Evolutionary conservation across 2,329 filamentous ascomycete species (phyloP), one percentile per base, ranked within the genome.

Genomic region (Samsoniella hepiali): DNA sequence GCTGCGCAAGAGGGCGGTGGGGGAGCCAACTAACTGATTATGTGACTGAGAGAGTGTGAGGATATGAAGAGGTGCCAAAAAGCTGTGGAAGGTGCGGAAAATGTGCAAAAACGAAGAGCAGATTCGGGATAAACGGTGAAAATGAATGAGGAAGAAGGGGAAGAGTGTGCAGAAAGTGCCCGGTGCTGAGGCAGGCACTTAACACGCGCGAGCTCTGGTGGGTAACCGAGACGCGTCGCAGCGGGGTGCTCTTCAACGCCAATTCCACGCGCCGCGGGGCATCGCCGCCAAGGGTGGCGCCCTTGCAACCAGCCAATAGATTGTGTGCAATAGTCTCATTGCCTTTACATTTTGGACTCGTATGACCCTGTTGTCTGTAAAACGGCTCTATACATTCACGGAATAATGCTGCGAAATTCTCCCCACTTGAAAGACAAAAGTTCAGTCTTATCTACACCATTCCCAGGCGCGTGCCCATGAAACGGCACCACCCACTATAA

Each of bases 211-310:
- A 63, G 63, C 62, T 55, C 58, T 63, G 63, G 69, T 69, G 69
- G 69, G 67, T 66, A 62, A 59, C 6, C 8, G 47, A 69, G 71
- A 74, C 74, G 74, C 74, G 74, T 75, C 69, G 65, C 63, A 61
- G 66, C 66, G 66, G 66, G 66, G 63, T 66, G 36, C 44, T 31
- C 27, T 13, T 13, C 40, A 38, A 62, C 62, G 63, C 62, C 60
- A 64, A 65, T 58, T 55, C 54, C 32, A 65, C 65, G 65, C 65
- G 65, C 56, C 62, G 64, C 62, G 64, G 64, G 64, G 64, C 64
- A 64, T 15, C 32, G 11, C 15, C 11, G 9, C 13, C 3, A 31
- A 47, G 58, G 58, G 58, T 31, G 49, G n/a, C 32, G 9, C 56
- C 56, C 44, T 58, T 58, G 17, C 17, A 27, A 50, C 38, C 11